A percentile compares a stretch with the other conserved stretches of the same genome.
These are phyloP conservation scores for Hygrophila difformis DNA, from an alignment of 257 asterid genomes.

Conservation along the genomic window DNA sequence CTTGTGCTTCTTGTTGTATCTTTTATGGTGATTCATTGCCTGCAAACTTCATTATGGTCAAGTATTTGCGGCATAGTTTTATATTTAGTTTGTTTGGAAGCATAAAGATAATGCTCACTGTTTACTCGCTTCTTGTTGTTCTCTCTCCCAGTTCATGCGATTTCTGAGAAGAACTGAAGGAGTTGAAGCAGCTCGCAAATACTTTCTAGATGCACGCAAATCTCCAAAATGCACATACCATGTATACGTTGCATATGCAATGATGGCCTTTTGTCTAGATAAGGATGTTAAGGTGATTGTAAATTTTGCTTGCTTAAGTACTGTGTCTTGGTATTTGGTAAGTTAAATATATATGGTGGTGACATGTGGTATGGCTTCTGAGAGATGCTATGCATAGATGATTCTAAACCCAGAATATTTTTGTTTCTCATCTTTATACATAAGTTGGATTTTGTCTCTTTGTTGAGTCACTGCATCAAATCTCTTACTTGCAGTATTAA, in stretches of 20 bases:
- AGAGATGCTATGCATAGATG: too few species aligned
- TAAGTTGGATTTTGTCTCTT: too few species aligned
- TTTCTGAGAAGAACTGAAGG: conserved; percentile 96
- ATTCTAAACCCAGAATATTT: too few species aligned
- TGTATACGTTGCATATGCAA: conserved; percentile 94
- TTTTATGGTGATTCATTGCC: not conserved
- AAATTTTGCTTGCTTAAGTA: conserved; percentile 3
- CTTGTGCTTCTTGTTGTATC: not conserved
- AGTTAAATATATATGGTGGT: too few species aligned
- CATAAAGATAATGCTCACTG: not conserved
- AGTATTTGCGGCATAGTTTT: not conserved
- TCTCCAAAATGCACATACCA: conserved; percentile 95
- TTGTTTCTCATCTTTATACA: too few species aligned
- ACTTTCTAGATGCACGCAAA: conserved; percentile 85
- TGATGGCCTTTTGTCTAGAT: conserved; percentile 95
- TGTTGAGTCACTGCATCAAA: too few species aligned
- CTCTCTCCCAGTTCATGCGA: conserved; percentile 58
- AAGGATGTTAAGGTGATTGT: conserved; percentile 88
- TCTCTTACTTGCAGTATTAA: too few species aligned
- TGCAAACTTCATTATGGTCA: not conserved
- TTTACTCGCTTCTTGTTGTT: conserved; percentile 6
- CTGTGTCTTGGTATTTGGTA: too few species aligned
- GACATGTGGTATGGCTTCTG: too few species aligned
- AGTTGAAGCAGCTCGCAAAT: conserved; percentile 89
- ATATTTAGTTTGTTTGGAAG: conserved; percentile 4